phyloP scores from a whole-genome alignment of 1,284 basidiomycete genomes.

The Erythrobasidium hasegawianum region DNA sequence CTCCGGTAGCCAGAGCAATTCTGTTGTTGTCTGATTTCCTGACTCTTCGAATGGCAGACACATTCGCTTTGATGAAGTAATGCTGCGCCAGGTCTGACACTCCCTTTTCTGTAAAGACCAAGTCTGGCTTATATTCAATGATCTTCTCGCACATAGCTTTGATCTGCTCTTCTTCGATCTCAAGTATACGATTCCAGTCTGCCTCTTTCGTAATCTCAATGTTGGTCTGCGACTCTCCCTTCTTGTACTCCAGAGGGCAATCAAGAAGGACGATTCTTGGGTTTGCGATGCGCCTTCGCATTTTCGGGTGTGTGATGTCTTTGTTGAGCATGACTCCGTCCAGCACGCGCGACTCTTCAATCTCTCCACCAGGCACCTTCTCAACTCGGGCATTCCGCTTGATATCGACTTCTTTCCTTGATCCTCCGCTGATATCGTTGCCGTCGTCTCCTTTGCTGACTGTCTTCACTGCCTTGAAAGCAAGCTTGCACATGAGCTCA shows the following conservation, averaged over 20 bases:
- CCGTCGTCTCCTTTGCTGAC: conserved; percentile 59
- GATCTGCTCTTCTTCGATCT: conserved; percentile 97
- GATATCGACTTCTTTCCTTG: conserved; percentile 79
- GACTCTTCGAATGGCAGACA: conserved; percentile 88
- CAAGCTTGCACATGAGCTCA: conserved; percentile 94
- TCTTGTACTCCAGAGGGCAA: conserved; percentile 98
- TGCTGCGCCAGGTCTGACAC: conserved; percentile 94
- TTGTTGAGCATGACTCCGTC: conserved; percentile 97
- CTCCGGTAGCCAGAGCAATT: conserved; percentile 90
- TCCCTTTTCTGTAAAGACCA: conserved; percentile 97
- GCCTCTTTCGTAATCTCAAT: conserved; percentile 94
- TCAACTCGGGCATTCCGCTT: conserved; percentile 97
- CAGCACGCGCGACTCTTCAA: conserved; percentile 84
- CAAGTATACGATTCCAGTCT: conserved; percentile 88
- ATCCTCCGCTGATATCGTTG: conserved; percentile 51
- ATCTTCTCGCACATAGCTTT: conserved; percentile 82
- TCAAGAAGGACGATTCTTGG: conserved; percentile 88
- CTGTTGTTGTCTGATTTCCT: conserved; percentile 99
- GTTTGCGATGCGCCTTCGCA: conserved; percentile 85
- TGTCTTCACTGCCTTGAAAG: conserved; percentile 83
- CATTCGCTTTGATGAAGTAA: conserved; percentile 79
- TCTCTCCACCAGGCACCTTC: conserved; percentile 95
- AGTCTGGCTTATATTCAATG: conserved; percentile 88
- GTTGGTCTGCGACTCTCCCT: conserved; percentile 97
- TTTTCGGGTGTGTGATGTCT: conserved; percentile 96